A percentile compares a stretch with the other conserved stretches of the same genome.
Evolutionary conservation across 129 eudicot genomes (phyloP).

Genomic region (Kitagawia praeruptora): DNA sequence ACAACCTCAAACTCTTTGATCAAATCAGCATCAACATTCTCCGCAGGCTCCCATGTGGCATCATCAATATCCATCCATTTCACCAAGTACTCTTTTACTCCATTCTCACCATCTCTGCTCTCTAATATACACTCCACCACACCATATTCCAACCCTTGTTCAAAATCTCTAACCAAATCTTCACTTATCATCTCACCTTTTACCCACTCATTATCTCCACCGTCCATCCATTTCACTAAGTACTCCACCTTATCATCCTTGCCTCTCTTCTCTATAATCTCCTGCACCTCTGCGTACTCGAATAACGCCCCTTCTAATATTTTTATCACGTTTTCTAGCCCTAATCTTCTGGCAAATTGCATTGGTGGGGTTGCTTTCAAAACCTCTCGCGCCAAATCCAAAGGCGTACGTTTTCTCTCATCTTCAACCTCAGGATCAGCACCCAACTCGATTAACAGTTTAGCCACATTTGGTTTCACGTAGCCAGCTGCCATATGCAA

Average conservation of each 20-base stretch:
- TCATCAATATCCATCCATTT: slow-evolving; percentile 93
- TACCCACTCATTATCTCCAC: slow-evolving; percentile 88
- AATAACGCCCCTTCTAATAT: slow-evolving; percentile 51
- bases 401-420: slow-evolving; percentile 53
- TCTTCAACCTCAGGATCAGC: slow-evolving; percentile 68
- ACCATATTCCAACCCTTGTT: slow-evolving; percentile 83
- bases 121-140: slow-evolving; percentile 64
- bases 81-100: slow-evolving; percentile 65
- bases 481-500: slow-evolving; percentile 96
- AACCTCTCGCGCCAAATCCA: slow-evolving; percentile 67
- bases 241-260: slow-evolving; percentile 67
- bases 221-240: slow-evolving; percentile 82
- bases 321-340: slow-evolving; percentile 26
- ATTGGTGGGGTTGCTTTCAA: slow-evolving; percentile 58
- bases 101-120: slow-evolving; percentile 41
- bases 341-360: slow-evolving; percentile 57
- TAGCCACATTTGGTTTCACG: slow-evolving; percentile 57
- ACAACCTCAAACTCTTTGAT: slow-evolving; percentile 47
- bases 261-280: slow-evolving; percentile 82
- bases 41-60: slow-evolving; percentile 93
- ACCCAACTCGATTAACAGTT: slow-evolving; percentile 42
- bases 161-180: slow-evolving; percentile 73
- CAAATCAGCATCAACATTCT: slow-evolving; percentile 80
- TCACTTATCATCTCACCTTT: slow-evolving; percentile 48
- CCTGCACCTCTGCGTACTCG: slow-evolving; percentile 84